Evolutionary conservation across 2,329 filamentous ascomycete species (phyloP).

Genomic region (Colletotrichum musae): DNA sequence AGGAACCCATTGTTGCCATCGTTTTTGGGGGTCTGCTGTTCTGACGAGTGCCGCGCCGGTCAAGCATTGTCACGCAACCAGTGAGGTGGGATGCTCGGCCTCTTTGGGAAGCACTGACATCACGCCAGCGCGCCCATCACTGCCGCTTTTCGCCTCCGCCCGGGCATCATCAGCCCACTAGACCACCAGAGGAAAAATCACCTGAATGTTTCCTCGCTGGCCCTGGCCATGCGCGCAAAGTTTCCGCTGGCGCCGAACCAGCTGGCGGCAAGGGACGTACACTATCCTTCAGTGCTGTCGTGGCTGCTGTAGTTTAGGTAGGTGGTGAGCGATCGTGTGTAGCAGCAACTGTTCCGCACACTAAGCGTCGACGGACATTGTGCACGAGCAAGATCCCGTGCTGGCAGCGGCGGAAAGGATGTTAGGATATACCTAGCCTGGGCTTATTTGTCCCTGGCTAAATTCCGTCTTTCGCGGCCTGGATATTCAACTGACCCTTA

Average conservation of each 20-base stretch:
- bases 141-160: conserved; percentile 21
- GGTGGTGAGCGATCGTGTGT: neutral
- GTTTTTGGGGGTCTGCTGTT: neutral
- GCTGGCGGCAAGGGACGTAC: neutral
- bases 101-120: conserved; percentile 18
- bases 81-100: conserved; percentile 27
- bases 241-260: neutral
- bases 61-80: conserved; percentile 16
- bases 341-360: neutral
- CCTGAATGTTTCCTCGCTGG: conserved; percentile 15
- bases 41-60: conserved; percentile 22
- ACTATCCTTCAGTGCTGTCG: neutral
- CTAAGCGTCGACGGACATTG: conserved; percentile 7
- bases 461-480: no score
- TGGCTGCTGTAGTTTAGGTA: neutral
- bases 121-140: conserved; percentile 27
- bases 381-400: neutral
- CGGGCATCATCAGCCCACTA: conserved; percentile 25
- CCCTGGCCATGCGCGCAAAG: neutral
- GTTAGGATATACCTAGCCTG: neutral
- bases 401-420: conserved; percentile 23
- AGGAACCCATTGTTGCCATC: neutral
- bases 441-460: no score
- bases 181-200: conserved; percentile 20
- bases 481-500: conserved; percentile 13